phyloP scores from a whole-genome alignment of 2,329 filamentous ascomycete species.

The Alternaria alternata region DNA sequence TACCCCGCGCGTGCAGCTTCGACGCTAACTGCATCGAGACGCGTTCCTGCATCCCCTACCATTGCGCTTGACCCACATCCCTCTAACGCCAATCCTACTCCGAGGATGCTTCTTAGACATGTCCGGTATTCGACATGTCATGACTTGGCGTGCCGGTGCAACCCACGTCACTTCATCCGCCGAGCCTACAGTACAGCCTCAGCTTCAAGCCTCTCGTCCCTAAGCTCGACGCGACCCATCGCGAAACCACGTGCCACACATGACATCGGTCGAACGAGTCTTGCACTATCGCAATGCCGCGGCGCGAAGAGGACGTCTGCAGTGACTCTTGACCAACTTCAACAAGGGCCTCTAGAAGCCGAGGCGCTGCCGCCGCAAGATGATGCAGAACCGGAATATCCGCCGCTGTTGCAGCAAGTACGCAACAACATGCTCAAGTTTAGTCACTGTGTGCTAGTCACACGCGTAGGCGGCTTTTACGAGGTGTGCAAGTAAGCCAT shows the following conservation, averaged over 20 bases:
- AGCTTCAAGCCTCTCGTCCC: conserved; percentile 7
- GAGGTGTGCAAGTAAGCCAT: conserved; percentile 61
- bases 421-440: conserved; percentile 90
- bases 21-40: conserved; percentile 31
- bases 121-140: conserved; percentile 16
- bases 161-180: background rate
- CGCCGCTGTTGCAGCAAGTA: conserved; percentile 88
- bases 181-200: background rate
- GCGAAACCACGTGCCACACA: conserved; percentile 40
- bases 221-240: conserved; percentile 34
- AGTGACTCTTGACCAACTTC: conserved; percentile 55
- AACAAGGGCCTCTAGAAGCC: conserved; percentile 63
- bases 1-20: conserved; percentile 31
- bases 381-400: conserved; percentile 69
- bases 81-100: conserved; percentile 1
- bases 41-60: conserved; percentile 23
- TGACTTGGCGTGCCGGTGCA: background rate
- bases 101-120: conserved; percentile 31
- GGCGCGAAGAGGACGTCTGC: conserved; percentile 54
- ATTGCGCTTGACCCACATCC: conserved; percentile 4
- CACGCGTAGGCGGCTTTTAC: conserved; percentile 94
- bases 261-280: conserved; percentile 21
- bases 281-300: conserved; percentile 33
- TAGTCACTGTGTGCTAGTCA: conserved; percentile 87
- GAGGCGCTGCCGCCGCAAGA: conserved; percentile 52